Evolutionary conservation across 345 rosid species (phyloP).

Genomic region (Gossypium australe): DNA sequence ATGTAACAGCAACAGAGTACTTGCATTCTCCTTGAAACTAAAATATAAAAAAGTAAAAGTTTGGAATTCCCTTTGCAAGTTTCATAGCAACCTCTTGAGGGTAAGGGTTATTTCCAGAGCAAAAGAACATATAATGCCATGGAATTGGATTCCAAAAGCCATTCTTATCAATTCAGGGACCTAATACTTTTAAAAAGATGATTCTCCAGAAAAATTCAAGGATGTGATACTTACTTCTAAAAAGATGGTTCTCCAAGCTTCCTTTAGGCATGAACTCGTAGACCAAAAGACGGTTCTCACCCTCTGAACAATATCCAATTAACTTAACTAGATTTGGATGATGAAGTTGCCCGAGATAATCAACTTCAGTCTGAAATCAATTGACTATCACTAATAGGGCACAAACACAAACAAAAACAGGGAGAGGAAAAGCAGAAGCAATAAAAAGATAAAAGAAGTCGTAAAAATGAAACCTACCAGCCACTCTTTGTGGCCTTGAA

Average conservation of each 20-base stretch:
- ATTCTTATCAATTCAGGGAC: background rate
- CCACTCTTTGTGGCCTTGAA: conserved; percentile 99
- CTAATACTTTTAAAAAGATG: background rate
- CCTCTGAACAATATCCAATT: conserved; percentile 83
- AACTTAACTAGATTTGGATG: conserved; percentile 85
- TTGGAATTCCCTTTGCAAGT: background rate
- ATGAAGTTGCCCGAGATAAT: conserved; percentile 91
- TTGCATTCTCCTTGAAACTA: background rate
- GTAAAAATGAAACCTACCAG: conserved; percentile 44
- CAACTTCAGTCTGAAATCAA: conserved; percentile 85
- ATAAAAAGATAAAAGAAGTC: background rate
- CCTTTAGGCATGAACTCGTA: conserved; percentile 98
- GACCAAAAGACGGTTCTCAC: conserved; percentile 74
- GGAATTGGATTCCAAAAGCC: background rate
- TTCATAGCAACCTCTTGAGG: background rate
- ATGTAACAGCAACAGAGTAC: background rate
- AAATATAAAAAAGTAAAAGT: background rate
- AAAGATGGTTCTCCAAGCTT: conserved; percentile 81
- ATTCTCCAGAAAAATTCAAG: background rate
- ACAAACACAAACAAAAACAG: background rate
- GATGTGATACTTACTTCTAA: conserved; percentile 43
- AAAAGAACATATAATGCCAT: background rate
- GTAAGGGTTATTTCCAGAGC: background rate
- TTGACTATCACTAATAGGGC: conserved; percentile 14
- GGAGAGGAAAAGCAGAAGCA: background rate